Evolutionary conservation across 306 rosid genomes (phyloP), one percentile per base, ranked within the genome.

Genomic region (Bauhinia variegata): DNA sequence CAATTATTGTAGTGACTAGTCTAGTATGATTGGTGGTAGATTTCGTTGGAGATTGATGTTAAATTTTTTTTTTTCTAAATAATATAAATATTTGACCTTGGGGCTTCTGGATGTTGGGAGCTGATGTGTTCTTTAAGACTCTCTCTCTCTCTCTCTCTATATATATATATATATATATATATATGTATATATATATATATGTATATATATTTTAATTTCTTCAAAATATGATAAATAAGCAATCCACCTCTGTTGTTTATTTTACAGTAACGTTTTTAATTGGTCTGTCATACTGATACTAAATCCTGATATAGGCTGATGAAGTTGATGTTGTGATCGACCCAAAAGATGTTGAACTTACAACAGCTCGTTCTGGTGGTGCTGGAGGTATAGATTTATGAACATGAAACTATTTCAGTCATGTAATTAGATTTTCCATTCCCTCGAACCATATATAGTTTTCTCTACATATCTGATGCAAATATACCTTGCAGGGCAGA

Each of bases 311-410:
- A 50, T 66, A 93, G 99, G 97, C 85, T 11, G 99, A 93, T 83
- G 99, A 93, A 86, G 97, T 93, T 77, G 99, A 93, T 75, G 83
- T 93, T 15, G 87, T 68, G 67, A 88, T 93, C 47, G 97, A 93
- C 78, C 97, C 99, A 39, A 93, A 90, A 82, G 99, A 93, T 79
- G 79, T 93, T 78, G 99, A 93, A 75, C 86, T 93, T 61, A 83
- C 95, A 50, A 88, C 97, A 4, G 88, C 99, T 52, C 95, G 99
- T 77, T 88, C 99, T 34, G 97, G 99, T 68, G 99, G 99, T 60
- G 99, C 99, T 52, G 99, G 99, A 86, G 99, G 99, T 93, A 93
- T 73, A 37, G 19, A 65, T 64, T 58, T 71, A 61, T 63, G 62
- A 50, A 39, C 47, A 37, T 11, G 15, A 28, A 16, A 65, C 50